Base-by-base conservation (phyloP, 768 basidiomycete species). In the Leccinellum albellum region DNA sequence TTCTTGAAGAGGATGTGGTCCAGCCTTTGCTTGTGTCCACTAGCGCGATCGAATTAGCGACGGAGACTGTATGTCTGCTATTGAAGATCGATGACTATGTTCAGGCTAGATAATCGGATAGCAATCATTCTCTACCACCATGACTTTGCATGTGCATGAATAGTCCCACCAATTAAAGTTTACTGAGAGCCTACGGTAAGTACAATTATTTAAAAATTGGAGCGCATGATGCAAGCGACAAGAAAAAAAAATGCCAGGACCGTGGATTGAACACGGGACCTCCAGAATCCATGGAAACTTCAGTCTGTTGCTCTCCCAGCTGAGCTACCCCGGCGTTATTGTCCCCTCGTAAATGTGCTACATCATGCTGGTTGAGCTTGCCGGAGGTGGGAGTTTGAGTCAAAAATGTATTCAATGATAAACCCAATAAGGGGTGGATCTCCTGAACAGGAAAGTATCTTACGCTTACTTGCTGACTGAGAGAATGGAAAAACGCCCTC, bases 81-180 rank as follows among this genome's bases (percentile, higher is more conserved):
- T 74, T 99, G 70, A 92, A 97, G 77, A 98, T 99, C 14, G 96
- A 98, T 70, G 96, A 94, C 66, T 94, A 91, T 64, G 89, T 91
- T 59, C 89, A 91, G 74, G 79, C 85, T 60, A 82, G 89, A 73
- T 89, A 76, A 70, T 49, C n/a, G 35, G 26, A 6, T 7, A 3
- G 2, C 26, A 28, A 31, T 1, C 3, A 17, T 13, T 47, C 12
- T 52, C 2, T 49, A 45, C 44, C 12, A 31, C 3, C 31, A n/a
- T 2, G 53, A 33, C 7, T 7, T 10, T 1, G 14, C 9, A 32
- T 17, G 17, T 26, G 12, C 6, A 45, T 29, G 32, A 32, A n/a
- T n/a, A n/a, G n/a, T n/a, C n/a, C n/a, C n/a, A n/a, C n/a, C n/a
- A n/a, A n/a, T n/a, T n/a, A n/a, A n/a, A n/a, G n/a, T n/a, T n/a